Conservation (phyloP, 257 asterid genomes). For the Solanum sitiens region DNA sequence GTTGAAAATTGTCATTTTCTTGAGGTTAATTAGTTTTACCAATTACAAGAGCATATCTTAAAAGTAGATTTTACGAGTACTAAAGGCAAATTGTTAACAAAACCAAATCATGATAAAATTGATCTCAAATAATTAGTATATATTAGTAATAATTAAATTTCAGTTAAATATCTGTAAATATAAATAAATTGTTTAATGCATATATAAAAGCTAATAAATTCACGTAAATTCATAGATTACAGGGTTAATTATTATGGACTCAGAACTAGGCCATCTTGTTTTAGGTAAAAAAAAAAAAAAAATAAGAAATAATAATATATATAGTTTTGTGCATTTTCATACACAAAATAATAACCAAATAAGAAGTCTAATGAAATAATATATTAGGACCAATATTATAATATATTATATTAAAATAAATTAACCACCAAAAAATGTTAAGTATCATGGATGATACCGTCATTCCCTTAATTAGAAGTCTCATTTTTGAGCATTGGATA, state of each 20-base stretch:
- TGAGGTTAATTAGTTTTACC: background rate
- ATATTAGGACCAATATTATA: background rate
- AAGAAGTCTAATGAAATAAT: no score
- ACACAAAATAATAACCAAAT: background rate
- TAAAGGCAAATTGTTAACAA: background rate
- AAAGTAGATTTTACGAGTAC: background rate
- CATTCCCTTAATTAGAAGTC: no score
- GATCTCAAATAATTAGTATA: background rate
- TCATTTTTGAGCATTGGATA: no score
- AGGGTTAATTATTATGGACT: background rate
- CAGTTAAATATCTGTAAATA: background rate
- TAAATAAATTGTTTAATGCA: background rate
- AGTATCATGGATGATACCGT: no score
- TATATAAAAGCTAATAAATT: background rate
- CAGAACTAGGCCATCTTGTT: no score
- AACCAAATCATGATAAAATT: background rate
- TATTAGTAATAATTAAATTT: background rate
- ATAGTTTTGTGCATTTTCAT: background rate
- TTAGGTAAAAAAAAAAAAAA: no score
- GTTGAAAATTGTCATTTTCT: background rate
- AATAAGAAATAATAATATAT: no score
- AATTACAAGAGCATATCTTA: background rate
- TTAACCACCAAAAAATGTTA: background rate
- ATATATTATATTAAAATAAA: background rate
- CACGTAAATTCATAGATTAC: background rate